Evolutionary conservation across 495 filamentous ascomycete species (phyloP).

Genomic region (Daldinia childiae): DNA sequence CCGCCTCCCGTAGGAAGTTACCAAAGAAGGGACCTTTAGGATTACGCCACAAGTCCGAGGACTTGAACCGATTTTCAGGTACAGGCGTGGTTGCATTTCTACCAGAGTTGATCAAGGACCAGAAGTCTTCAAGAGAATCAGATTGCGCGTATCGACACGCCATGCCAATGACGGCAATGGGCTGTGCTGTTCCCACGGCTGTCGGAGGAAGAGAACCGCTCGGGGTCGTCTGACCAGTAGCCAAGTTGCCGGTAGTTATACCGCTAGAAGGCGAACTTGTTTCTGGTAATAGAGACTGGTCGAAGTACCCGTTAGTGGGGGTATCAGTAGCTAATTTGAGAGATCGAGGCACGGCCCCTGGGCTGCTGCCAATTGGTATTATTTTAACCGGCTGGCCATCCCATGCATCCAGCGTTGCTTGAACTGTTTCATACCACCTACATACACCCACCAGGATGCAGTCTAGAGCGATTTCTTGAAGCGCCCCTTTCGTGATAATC

Average conservation of each 20-base stretch:
- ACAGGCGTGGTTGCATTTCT: slow-evolving; percentile 22
- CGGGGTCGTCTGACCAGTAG: slow-evolving; percentile 20
- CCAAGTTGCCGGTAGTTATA: slow-evolving; percentile 4
- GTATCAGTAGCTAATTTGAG: background rate
- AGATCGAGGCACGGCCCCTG: slow-evolving; percentile 18
- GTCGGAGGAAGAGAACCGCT: background rate
- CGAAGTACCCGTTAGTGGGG: background rate
- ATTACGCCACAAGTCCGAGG: slow-evolving; percentile 19
- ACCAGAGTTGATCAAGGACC: slow-evolving; percentile 28
- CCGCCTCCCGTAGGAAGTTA: slow-evolving; percentile 46
- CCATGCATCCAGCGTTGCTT: slow-evolving; percentile 9
- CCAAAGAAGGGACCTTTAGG: slow-evolving; percentile 35
- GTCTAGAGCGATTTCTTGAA: slow-evolving; percentile 21
- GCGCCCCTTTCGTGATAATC: slow-evolving; percentile 15
- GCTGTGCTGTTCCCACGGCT: background rate
- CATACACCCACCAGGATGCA: slow-evolving; percentile 13
- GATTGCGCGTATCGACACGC: slow-evolving; percentile 25
- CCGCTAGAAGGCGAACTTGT: slow-evolving; percentile 11
- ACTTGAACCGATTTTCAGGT: slow-evolving; percentile 21
- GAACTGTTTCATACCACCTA: slow-evolving; percentile 19
- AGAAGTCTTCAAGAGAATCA: slow-evolving; percentile 24
- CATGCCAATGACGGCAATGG: slow-evolving; percentile 27
- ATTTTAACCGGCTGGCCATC: slow-evolving; percentile 13
- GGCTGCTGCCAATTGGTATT: slow-evolving; percentile 15
- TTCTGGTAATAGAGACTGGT: background rate